Conservation (phyloP, 306 rosid species). For the Pyrus bretschneideri region DNA sequence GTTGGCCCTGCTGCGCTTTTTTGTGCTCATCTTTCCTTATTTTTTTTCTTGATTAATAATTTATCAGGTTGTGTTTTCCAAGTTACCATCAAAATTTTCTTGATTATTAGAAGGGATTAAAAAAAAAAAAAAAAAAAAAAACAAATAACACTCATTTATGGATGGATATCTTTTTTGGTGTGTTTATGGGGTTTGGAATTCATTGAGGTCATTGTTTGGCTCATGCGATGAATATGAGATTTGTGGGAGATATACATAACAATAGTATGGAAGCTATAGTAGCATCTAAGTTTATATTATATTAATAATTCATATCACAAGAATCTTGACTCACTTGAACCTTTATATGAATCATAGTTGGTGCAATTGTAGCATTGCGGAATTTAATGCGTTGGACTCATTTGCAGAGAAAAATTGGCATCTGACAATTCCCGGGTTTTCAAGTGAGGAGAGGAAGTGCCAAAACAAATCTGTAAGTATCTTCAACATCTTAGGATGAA, state of each 20-base stretch:
- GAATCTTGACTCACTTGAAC: neutral
- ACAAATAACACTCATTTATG: neutral
- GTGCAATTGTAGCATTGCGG: neutral
- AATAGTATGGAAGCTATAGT: neutral
- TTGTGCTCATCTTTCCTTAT: neutral
- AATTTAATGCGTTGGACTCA: slow-evolving; percentile 17
- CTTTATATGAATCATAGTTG: neutral
- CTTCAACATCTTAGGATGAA: neutral
- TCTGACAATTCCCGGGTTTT: slow-evolving; percentile 78
- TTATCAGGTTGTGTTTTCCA: neutral
- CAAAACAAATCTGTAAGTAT: slow-evolving; percentile 62
- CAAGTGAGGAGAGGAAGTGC: slow-evolving; percentile 73
- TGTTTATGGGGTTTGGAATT: neutral
- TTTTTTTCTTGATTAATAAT: neutral
- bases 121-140: neutral
- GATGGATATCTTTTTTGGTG: neutral
- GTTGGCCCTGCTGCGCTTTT: neutral
- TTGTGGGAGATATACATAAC: neutral
- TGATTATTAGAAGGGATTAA: neutral
- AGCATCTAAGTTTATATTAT: neutral
- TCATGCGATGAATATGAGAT: neutral
- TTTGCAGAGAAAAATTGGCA: slow-evolving; percentile 85
- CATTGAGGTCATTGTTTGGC: neutral
- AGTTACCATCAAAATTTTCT: neutral
- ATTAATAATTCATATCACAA: neutral